Evolutionary conservation across 2,329 filamentous ascomycete genomes (phyloP).

Genomic region (Tolypocladium ophioglossoides): DNA sequence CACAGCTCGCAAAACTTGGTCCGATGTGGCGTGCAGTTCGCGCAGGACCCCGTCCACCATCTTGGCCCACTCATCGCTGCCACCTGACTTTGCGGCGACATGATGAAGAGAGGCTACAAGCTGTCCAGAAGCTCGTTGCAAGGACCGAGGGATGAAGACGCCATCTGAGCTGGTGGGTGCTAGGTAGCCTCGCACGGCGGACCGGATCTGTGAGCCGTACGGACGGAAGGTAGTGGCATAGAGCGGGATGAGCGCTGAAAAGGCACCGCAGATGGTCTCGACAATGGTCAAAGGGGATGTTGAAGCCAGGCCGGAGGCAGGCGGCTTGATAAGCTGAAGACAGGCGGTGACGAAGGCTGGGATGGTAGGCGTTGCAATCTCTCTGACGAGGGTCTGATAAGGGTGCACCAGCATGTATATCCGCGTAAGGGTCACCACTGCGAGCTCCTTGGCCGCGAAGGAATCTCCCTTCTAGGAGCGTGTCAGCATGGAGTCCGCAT

Average conservation of each 20-base stretch:
- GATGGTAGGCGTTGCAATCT: constrained; percentile 77
- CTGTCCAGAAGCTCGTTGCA: constrained; percentile 49
- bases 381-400: constrained; percentile 72
- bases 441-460: constrained; percentile 62
- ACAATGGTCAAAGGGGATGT: constrained; percentile 38
- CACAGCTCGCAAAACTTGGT: constrained; percentile 68
- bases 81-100: constrained; percentile 70
- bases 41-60: constrained; percentile 51
- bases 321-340: constrained; percentile 50
- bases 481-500: neutral
- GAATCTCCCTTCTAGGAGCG: constrained; percentile 61
- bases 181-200: constrained; percentile 48
- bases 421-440: constrained; percentile 65
- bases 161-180: constrained; percentile 50
- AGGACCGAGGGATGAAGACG: constrained; percentile 35
- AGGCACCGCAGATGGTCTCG: constrained; percentile 60
- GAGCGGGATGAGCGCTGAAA: constrained; percentile 62
- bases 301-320: constrained; percentile 16
- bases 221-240: constrained; percentile 79
- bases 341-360: constrained; percentile 64
- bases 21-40: constrained; percentile 59
- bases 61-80: constrained; percentile 68
- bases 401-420: constrained; percentile 77
- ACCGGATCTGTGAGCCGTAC: constrained; percentile 56
- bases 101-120: constrained; percentile 64